Evolutionary conservation across 139 green algal genomes (phyloP).

Genomic region (Chlorella sp.): DNA sequence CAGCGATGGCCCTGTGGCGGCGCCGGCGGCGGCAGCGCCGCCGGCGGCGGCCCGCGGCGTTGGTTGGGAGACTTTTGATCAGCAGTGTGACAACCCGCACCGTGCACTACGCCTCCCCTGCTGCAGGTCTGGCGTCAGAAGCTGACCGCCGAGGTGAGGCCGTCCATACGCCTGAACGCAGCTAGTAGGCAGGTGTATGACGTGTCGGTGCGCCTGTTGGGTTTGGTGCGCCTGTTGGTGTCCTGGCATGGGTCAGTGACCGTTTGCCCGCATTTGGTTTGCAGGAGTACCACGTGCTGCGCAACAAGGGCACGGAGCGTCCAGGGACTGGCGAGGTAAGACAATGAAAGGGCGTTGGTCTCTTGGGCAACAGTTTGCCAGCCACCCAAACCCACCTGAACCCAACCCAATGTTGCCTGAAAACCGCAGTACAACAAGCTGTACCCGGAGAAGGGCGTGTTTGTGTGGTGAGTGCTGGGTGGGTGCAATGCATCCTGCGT

Average conservation of each 20-base stretch:
- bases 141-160: background rate
- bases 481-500: background rate
- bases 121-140: conserved; percentile 33
- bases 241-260: no score
- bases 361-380: no score
- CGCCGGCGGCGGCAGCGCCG: background rate
- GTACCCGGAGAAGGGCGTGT: conserved; percentile 79
- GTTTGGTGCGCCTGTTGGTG: no score
- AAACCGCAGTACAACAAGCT: background rate
- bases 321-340: conserved; percentile 65
- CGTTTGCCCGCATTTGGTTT: no score
- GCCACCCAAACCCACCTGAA: no score
- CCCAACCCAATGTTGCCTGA: conserved; percentile 56
- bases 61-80: no score
- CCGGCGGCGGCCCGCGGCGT: background rate
- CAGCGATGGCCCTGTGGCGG: background rate
- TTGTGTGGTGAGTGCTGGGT: conserved; percentile 72
- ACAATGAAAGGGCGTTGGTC: no score
- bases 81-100: no score
- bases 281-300: conserved; percentile 80
- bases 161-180: no score
- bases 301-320: conserved; percentile 93
- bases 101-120: no score
- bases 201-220: no score
- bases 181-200: no score